Base-by-base conservation (phyloP, 768 basidiomycete genomes). In the Myochromella boudieri region DNA sequence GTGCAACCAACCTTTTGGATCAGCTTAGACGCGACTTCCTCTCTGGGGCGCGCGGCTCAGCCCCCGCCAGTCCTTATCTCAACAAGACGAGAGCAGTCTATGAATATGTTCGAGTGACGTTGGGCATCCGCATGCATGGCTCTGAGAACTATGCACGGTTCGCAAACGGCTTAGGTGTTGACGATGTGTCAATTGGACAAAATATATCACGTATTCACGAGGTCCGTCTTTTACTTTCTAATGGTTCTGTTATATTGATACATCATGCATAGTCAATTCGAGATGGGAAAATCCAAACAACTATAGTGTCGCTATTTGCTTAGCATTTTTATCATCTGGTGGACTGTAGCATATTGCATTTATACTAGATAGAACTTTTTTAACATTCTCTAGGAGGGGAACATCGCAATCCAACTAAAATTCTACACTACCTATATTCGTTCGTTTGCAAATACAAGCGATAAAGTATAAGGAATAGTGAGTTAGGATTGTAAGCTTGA, bases 121-220 rank as follows among this genome's bases (percentile, higher is more conserved):
- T 92, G 15, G 84, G 81, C 4, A 69, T 93, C 22, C 69, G 68
- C 54, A 91, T 90, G 85, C 83, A 90, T 46, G 89, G 89, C 5
- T 60, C 67, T n/a, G 86, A 87, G 55, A 92, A 92, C 60, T 63
- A 78, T 33, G 59, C 52, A 11, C 58, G 61, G 27, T 80, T 80
- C 44, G 60, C 52, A 1, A 68, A 71, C 40, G 75, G 70, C 1
- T 60, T 76, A 20, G 74, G 75, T 18, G 64, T 66, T 9, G 75
- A 76, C 37, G 74, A 87, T 29, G 71, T 65, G 5, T 85, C 84
- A 0, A 68, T 88, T 39, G 90, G 91, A 2, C 76, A 85, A 62
- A 83, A 83, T 54, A 80, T 91, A n/a, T 76, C 84, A 5, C 67
- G 72, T 44, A 87, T 92, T 44, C 81, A 87, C 42, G 90, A 91